Evolutionary conservation across 2,329 filamentous ascomycete genomes (phyloP).

Genomic region (Westerdykella ornata): DNA sequence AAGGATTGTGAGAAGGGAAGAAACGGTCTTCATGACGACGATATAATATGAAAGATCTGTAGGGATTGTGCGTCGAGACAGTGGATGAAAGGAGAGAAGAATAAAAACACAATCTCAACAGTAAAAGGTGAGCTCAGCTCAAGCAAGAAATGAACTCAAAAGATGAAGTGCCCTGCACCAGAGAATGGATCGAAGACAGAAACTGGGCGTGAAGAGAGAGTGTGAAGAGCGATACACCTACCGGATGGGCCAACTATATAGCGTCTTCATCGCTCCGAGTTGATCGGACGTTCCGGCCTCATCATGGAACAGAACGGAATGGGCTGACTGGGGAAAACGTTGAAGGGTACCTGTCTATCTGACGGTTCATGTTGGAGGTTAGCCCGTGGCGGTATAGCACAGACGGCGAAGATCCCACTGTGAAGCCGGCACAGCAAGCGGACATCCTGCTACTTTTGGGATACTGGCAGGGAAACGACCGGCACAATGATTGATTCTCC

Average conservation of each 20-base stretch:
- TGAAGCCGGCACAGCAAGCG: constrained; percentile 11
- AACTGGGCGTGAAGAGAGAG: constrained; percentile 11
- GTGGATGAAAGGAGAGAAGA: constrained; percentile 18
- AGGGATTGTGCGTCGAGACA: background rate
- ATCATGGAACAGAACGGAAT: too few relatives aligned
- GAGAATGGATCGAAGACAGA: constrained; percentile 11
- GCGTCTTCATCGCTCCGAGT: constrained; percentile 3
- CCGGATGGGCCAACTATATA: constrained; percentile 16
- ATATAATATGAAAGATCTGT: constrained; percentile 2
- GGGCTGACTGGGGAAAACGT: constrained; percentile 8
- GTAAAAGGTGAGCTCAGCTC: constrained; percentile 34
- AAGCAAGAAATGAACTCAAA: constrained; percentile 22
- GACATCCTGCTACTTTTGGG: constrained; percentile 24
- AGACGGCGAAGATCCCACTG: constrained; percentile 10
- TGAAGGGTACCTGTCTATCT: constrained; percentile 27
- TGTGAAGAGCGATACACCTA: background rate
- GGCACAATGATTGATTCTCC: constrained; percentile 9
- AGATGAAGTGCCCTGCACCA: constrained; percentile 31
- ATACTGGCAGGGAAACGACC: constrained; percentile 12
- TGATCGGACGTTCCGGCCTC: background rate
- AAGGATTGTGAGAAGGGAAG: constrained; percentile 31
- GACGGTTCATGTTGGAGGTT: constrained; percentile 32
- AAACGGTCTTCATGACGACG: constrained; percentile 31
- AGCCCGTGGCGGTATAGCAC: constrained; percentile 10
- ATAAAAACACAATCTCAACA: constrained; percentile 15